These are phyloP conservation scores for Agastache rugosa DNA, from an alignment of 257 asterid species.

Conservation along the genomic window DNA sequence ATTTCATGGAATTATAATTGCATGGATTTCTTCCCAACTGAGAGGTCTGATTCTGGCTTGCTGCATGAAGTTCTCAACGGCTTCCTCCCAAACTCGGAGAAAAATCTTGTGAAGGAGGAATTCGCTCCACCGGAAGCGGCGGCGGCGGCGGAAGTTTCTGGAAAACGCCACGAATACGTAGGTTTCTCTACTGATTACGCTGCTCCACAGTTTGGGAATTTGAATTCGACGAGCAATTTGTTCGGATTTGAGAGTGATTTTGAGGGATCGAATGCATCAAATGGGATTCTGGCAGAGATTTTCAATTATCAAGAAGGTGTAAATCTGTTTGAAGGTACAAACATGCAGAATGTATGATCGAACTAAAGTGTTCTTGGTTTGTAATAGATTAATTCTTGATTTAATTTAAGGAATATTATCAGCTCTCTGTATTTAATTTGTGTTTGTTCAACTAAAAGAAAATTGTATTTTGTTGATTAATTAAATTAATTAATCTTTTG, in stretches of 20 bases:
- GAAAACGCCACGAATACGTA: background rate
- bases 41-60: slow-evolving; percentile 48
- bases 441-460: no score
- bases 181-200: slow-evolving; percentile 20
- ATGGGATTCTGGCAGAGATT: slow-evolving; percentile 39
- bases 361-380: background rate
- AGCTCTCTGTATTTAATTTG: background rate
- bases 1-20: slow-evolving; percentile 16
- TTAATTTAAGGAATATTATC: background rate
- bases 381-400: background rate
- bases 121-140: background rate
- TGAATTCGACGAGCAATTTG: slow-evolving; percentile 11
- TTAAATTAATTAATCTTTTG: slow-evolving; percentile 17
- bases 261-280: slow-evolving; percentile 14
- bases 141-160: background rate
- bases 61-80: slow-evolving; percentile 50
- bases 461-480: background rate
- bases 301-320: slow-evolving; percentile 45
- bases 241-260: slow-evolving; percentile 30
- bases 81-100: slow-evolving; percentile 41
- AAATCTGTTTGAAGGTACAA: slow-evolving; percentile 27
- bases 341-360: slow-evolving; percentile 39
- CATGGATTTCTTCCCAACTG: slow-evolving; percentile 62
- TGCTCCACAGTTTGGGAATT: slow-evolving; percentile 15
- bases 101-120: background rate